Percentiles rank a stretch among this genome's conserved stretches.
phyloP scores from a whole-genome alignment of 2,329 filamentous ascomycete genomes.

The Incumbomyces lentus region DNA sequence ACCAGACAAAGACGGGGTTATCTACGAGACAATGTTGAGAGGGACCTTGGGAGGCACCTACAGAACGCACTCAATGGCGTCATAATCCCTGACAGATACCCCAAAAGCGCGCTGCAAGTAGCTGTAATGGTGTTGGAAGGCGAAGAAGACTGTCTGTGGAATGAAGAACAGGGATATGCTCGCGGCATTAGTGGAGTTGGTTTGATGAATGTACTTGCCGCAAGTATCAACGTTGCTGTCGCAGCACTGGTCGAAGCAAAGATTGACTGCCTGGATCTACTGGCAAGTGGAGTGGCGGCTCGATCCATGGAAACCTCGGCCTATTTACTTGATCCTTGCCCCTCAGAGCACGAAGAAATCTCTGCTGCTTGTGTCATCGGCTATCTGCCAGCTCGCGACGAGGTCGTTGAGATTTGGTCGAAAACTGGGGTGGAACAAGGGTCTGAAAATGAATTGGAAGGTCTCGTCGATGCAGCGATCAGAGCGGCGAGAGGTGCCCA shows the following conservation, averaged over 20 bases:
- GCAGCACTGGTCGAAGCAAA: constrained; percentile 89
- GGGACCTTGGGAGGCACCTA: constrained; percentile 81
- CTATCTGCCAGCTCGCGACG: constrained; percentile 76
- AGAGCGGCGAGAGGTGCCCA: constrained; percentile 51
- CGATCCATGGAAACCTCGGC: constrained; percentile 37
- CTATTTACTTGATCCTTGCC: constrained; percentile 59
- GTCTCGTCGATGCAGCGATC: constrained; percentile 51
- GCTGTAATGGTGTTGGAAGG: constrained; percentile 88
- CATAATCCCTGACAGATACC: constrained; percentile 88
- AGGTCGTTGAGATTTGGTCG: constrained; percentile 90
- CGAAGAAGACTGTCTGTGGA: constrained; percentile 63
- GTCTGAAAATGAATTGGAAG: constrained; percentile 30
- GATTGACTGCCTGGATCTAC: constrained; percentile 88
- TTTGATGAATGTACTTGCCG: constrained; percentile 80
- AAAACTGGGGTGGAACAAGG: constrained; percentile 42
- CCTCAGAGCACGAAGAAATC: constrained; percentile 67
- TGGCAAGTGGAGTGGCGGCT: constrained; percentile 77
- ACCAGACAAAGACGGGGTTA: constrained; percentile 74
- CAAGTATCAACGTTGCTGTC: constrained; percentile 86
- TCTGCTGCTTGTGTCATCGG: constrained; percentile 79
- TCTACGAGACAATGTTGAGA: constrained; percentile 71
- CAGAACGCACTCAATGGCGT: constrained; percentile 83
- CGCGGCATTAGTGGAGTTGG: constrained; percentile 59
- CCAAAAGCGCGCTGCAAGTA: constrained; percentile 96
- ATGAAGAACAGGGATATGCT: constrained; percentile 41